Evolutionary conservation across 495 filamentous ascomycete species (phyloP).

Genomic region (Tirmania nivea): DNA sequence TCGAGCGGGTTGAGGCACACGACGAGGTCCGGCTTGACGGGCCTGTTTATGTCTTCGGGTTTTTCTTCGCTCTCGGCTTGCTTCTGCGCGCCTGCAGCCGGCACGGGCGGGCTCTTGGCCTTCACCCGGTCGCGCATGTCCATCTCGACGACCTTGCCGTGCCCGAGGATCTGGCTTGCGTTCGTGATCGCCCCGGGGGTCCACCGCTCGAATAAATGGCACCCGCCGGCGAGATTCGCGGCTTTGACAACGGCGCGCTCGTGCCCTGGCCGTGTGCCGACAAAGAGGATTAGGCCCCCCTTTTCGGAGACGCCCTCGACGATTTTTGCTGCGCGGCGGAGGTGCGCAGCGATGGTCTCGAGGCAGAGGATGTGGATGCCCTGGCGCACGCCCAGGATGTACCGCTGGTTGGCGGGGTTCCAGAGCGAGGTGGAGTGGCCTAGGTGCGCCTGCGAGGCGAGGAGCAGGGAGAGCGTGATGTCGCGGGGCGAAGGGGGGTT

Average conservation of each 20-base stretch:
- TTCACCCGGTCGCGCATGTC: conserved; percentile 24
- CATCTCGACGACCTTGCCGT: conserved; percentile 36
- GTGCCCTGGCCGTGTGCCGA: conserved; percentile 64
- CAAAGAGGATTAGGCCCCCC: conserved; percentile 76
- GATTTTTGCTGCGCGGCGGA: conserved; percentile 72
- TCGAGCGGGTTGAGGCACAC: conserved; percentile 81
- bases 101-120: neutral
- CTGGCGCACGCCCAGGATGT: conserved; percentile 80
- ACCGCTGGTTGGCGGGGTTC: conserved; percentile 86
- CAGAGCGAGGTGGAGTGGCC: conserved; percentile 82
- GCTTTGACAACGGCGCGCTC: conserved; percentile 56
- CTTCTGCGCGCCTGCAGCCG: neutral
- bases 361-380: conserved; percentile 87
- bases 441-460: conserved; percentile 77
- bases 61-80: conserved; percentile 5
- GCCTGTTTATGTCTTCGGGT: conserved; percentile 42
- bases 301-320: conserved; percentile 66
- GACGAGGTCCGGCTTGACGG: conserved; percentile 71
- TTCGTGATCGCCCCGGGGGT: conserved; percentile 85
- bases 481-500: conserved; percentile 57
- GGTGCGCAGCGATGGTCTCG: conserved; percentile 64
- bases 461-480: conserved; percentile 73
- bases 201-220: conserved; percentile 88
- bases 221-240: conserved; percentile 53
- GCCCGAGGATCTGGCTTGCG: conserved; percentile 63